Conservation (phyloP, 164 flowering plant genomes). For the Warburgia ugandensis region DNA sequence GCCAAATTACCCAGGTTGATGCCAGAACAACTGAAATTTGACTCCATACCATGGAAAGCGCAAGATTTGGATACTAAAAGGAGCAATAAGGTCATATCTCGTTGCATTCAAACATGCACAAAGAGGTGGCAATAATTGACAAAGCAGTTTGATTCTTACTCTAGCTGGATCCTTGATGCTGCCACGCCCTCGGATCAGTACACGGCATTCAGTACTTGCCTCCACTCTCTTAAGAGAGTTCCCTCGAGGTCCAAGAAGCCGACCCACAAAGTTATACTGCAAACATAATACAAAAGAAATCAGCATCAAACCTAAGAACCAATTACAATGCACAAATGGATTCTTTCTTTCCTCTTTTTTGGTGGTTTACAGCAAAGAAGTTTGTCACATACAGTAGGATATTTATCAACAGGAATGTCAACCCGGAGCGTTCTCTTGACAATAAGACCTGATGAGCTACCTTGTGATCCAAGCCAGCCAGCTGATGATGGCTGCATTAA, state of each 20-base stretch:
- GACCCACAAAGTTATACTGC: conserved; percentile 99
- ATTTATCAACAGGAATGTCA: conserved; percentile 88
- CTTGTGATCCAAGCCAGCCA: conserved; percentile 79
- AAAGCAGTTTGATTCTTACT: conserved; percentile 37
- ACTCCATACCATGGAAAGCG: too few relatives aligned
- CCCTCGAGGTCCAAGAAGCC: conserved; percentile 98
- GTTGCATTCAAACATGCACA: too few relatives aligned
- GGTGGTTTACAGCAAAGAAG: too few relatives aligned
- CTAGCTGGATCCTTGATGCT: conserved; percentile 92
- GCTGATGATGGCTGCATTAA: conserved; percentile 51
- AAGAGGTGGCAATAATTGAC: too few relatives aligned
- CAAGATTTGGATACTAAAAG: too few relatives aligned
- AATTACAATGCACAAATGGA: too few relatives aligned
- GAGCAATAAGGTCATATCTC: too few relatives aligned
- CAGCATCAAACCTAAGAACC: too few relatives aligned
- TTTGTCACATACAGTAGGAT: conserved; percentile 73
- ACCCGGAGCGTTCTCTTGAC: conserved; percentile 84
- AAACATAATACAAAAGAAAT: too few relatives aligned
- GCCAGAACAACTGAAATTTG: too few relatives aligned
- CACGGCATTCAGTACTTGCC: conserved; percentile 96
- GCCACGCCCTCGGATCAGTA: conserved; percentile 92
- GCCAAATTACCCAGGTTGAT: too few relatives aligned
- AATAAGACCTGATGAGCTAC: conserved; percentile 75
- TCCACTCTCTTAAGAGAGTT: conserved; percentile 97
- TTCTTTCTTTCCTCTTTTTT: too few relatives aligned